Conservation (phyloP, 345 rosid genomes). For the Salix dunnii region DNA sequence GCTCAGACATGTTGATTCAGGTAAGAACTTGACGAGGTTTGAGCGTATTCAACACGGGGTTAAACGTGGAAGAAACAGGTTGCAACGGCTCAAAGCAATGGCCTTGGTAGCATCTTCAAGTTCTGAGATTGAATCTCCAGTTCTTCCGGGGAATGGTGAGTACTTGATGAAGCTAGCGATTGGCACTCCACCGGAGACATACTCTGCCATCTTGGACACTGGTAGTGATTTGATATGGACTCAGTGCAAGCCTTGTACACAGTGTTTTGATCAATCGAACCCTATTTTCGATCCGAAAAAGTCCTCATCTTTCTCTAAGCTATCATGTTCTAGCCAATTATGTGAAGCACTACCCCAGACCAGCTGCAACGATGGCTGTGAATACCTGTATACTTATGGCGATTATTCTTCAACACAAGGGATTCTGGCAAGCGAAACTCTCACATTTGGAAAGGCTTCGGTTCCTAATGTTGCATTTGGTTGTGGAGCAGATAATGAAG, state of each 20-base stretch:
- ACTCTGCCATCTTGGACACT: conserved; percentile 73
- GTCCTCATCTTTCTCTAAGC: conserved; percentile 57
- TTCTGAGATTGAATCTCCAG: conserved; percentile 38
- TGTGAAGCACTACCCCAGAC: conserved; percentile 56
- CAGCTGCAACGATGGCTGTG: conserved; percentile 45
- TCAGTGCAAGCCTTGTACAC: conserved; percentile 77
- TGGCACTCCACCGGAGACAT: conserved; percentile 59
- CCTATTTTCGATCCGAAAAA: conserved; percentile 70
- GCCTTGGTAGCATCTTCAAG: conserved; percentile 36
- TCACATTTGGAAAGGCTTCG: conserved; percentile 54
- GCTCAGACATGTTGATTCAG: conserved; percentile 63
- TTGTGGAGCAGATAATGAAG: conserved; percentile 76
- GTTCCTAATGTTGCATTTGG: conserved; percentile 67
- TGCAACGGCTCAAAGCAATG: conserved; percentile 50
- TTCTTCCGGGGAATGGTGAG: conserved; percentile 74
- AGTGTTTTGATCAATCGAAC: conserved; percentile 68
- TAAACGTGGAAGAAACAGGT: conserved; percentile 55
- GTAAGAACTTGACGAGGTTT: conserved; percentile 71
- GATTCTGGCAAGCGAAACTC: conserved; percentile 53
- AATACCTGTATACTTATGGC: conserved; percentile 72
- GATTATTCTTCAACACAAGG: conserved; percentile 92
- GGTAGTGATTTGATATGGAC: conserved; percentile 98
- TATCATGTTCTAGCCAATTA: conserved; percentile 55
- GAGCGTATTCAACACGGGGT: conserved; percentile 65
- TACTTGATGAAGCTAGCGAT: conserved; percentile 65